Evolutionary conservation across 768 basidiomycete species (phyloP).

Genomic region (Kwoniella sp.): DNA sequence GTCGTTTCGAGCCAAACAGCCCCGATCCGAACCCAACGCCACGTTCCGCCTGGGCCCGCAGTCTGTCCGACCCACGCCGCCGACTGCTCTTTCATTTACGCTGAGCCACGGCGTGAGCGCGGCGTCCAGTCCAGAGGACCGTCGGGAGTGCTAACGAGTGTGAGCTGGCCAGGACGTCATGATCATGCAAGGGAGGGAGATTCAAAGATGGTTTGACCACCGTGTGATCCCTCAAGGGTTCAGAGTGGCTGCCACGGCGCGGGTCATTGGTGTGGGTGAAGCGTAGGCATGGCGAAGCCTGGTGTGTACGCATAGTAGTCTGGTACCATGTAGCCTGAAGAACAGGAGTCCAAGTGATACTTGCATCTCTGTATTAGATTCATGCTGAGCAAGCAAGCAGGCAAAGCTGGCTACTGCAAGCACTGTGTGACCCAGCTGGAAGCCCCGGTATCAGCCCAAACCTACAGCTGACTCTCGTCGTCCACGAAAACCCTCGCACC

Average conservation of each 20-base stretch:
- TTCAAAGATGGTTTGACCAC: slow-evolving; percentile 39
- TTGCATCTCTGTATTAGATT: no score
- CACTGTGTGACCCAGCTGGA: neutral
- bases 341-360: no score
- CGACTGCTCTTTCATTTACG: slow-evolving; percentile 21
- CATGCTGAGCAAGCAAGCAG: neutral
- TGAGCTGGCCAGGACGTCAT: slow-evolving; percentile 41
- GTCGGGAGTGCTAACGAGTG: no score
- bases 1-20: slow-evolving; percentile 34
- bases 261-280: slow-evolving; percentile 20
- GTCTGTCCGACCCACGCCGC: neutral
- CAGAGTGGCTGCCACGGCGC: slow-evolving; percentile 33
- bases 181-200: slow-evolving; percentile 32
- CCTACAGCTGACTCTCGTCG: slow-evolving; percentile 42
- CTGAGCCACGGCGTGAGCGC: slow-evolving; percentile 39
- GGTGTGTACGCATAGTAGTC: no score
- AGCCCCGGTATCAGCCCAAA: neutral
- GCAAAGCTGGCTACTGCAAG: neutral
- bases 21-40: slow-evolving; percentile 6
- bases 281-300: neutral
- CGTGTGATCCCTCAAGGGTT: slow-evolving; percentile 30
- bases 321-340: no score
- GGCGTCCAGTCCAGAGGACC: no score
- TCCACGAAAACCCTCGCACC: slow-evolving; percentile 46
- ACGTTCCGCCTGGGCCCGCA: slow-evolving; percentile 2